Percentiles rank a stretch among this genome's conserved stretches.
These are phyloP conservation scores for Talaromyces albobiverticillius DNA, from an alignment of 2,329 filamentous ascomycete genomes.

Conservation along the genomic window DNA sequence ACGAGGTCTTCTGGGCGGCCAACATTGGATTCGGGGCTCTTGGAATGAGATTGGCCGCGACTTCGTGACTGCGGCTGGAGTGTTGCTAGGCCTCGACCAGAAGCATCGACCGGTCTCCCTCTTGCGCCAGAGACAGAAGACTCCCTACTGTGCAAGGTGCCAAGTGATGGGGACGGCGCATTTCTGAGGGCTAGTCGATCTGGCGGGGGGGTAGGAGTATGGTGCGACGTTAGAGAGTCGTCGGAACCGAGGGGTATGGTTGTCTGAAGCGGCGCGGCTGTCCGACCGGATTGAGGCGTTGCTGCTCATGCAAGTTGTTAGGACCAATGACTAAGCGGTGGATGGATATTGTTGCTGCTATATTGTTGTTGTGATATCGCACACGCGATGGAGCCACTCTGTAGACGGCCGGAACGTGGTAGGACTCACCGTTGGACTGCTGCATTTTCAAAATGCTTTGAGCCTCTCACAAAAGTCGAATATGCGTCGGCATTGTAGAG, in stretches of 20 bases:
- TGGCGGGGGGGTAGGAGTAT: constrained; percentile 34
- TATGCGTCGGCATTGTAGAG: neutral
- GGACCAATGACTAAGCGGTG: neutral
- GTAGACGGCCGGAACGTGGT: neutral
- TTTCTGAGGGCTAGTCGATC: constrained; percentile 38
- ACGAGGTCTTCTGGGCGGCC: constrained; percentile 33
- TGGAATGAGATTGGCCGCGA: constrained; percentile 41
- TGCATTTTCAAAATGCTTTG: constrained; percentile 12
- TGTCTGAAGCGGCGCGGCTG: constrained; percentile 36
- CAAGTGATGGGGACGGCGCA: constrained; percentile 35
- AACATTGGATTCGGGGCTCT: constrained; percentile 38
- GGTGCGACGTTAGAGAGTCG: constrained; percentile 37
- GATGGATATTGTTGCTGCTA: neutral
- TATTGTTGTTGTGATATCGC: neutral
- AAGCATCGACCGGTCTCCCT: constrained; percentile 38
- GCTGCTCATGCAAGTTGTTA: neutral
- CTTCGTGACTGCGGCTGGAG: constrained; percentile 33
- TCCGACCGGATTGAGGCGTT: constrained; percentile 31
- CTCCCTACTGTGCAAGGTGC: constrained; percentile 42
- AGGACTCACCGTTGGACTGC: constrained; percentile 12
- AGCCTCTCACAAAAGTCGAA: constrained; percentile 7
- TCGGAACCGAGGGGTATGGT: constrained; percentile 41
- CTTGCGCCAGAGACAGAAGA: constrained; percentile 36
- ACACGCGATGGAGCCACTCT: neutral
- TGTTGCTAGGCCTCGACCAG: constrained; percentile 32